Evolutionary conservation across 352 stramenopile species (phyloP).

Genomic region (Blastocystis sp.): DNA sequence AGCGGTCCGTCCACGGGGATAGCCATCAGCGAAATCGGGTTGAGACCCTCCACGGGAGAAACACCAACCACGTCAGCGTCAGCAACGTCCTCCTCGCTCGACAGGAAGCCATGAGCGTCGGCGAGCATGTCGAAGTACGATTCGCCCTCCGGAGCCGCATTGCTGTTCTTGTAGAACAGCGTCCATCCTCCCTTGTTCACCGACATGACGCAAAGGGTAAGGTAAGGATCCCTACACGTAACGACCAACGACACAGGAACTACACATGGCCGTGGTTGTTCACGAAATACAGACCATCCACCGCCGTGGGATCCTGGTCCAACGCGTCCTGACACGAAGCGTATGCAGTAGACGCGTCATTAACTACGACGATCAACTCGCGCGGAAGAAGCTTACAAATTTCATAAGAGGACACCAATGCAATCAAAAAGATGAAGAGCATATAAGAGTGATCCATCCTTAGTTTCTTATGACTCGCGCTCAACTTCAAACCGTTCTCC

Average conservation of each 20-base stretch:
- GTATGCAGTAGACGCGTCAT: conserved; percentile 46
- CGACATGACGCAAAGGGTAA: conserved; percentile 63
- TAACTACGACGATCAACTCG: conserved; percentile 12
- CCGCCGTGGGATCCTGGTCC: background rate
- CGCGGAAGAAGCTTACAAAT: conserved; percentile 3
- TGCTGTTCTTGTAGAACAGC: conserved; percentile 72
- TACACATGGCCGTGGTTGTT: conserved; percentile 53
- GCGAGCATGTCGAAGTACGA: conserved; percentile 3
- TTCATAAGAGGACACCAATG: conserved; percentile 38
- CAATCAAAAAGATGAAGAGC: conserved; percentile 40
- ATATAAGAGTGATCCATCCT: conserved; percentile 50
- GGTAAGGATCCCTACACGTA: conserved; percentile 44
- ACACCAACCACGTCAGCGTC: conserved; percentile 15
- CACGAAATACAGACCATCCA: conserved; percentile 56
- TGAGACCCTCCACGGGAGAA: conserved; percentile 19
- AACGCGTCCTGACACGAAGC: conserved; percentile 62
- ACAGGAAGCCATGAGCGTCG: conserved; percentile 10
- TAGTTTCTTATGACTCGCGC: background rate
- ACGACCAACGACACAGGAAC: background rate
- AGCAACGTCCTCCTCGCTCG: background rate
- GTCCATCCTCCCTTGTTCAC: conserved; percentile 66
- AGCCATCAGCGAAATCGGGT: conserved; percentile 24
- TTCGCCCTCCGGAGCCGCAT: background rate
- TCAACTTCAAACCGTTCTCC: conserved; percentile 16
- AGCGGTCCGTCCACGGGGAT: conserved; percentile 1